Evolutionary conservation across 768 basidiomycete species (phyloP), one percentile per base, ranked within the genome.

Genomic region (Lactarius evosmus): DNA sequence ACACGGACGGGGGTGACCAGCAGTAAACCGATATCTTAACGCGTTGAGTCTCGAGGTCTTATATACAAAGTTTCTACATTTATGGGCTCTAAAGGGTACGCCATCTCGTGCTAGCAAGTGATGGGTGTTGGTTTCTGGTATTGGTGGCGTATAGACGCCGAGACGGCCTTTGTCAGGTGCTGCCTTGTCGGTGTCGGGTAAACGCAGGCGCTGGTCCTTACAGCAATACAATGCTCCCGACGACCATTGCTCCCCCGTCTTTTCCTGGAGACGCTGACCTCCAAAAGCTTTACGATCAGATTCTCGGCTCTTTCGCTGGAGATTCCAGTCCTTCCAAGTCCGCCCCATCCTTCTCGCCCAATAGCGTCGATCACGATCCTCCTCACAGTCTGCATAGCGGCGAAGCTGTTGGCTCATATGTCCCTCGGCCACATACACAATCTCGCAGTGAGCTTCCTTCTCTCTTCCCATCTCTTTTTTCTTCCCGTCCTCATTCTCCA

Each of bases 221-320:
- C n/a, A n/a, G n/a, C 46, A 49, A 22, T 25, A 49, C 33, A 16
- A 68, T 68, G 67, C 66, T 66, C 34, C 52, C 67, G 16, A 53
- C 67, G 36, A 57, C 65, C 12, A 40, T 67, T 9, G 56, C 67
- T 14, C 49, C 65, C 32, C 32, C 63, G 6, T 33, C 63, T 4
- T 58, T 57, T 36, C 40, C 55, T 29, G 82, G 82, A 41, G 89
- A 90, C 66, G 84, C 85, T 69, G 88, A 90, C 70, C 80, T 91
- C 5, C 86, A 89, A 68, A 79, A 81, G 61, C 81, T 91, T 50
- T 91, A 90, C 74, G 82, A 89, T 66, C 86, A 89, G 72, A 88
- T 91, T 25, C 86, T 86, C 78, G 83, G 83, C 51, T 83, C 82
- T 32, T 91, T 88, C 69, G 74, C 79, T 33, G 85, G 87, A 57